Percentiles rank a stretch among this genome's conserved stretches.
Evolutionary conservation across 176 grass and related monocot genomes (phyloP).

Genomic region (Guadua angustifolia): DNA sequence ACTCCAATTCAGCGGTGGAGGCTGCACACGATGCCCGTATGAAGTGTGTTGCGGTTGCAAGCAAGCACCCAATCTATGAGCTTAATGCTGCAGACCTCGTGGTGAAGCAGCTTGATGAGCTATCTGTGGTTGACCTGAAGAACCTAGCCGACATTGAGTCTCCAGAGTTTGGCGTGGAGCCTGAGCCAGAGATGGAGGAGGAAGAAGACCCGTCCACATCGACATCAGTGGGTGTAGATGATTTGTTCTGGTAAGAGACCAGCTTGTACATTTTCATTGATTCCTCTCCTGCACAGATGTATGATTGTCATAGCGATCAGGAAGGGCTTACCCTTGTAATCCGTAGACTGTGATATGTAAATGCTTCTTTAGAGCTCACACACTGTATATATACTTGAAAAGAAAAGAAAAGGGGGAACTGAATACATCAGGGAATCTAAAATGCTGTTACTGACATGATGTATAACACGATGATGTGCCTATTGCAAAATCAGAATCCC

Average conservation of each 20-base stretch:
- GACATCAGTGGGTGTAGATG: constrained; percentile 63
- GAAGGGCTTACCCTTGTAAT: constrained; percentile 49
- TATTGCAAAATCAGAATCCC: not conserved
- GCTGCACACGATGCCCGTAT: constrained; percentile 80
- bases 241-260: constrained; percentile 64
- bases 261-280: constrained; percentile 63
- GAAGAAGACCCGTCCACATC: constrained; percentile 48
- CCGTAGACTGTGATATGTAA: constrained; percentile 53
- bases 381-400: constrained; percentile 60
- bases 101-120: constrained; percentile 70
- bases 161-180: constrained; percentile 69
- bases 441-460: constrained; percentile 25
- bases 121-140: constrained; percentile 86
- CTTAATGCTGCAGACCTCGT: constrained; percentile 81
- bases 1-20: constrained; percentile 84
- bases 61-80: constrained; percentile 76
- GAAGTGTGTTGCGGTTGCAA: constrained; percentile 91
- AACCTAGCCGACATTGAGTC: constrained; percentile 80
- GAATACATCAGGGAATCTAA: constrained; percentile 30
- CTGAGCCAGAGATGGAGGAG: constrained; percentile 71
- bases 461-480: constrained; percentile 14
- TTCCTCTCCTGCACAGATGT: constrained; percentile 53
- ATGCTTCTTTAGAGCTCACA: constrained; percentile 52
- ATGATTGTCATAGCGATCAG: constrained; percentile 41
- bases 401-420: constrained; percentile 33